Percentiles rank a stretch among this genome's conserved stretches.
Conservation (phyloP, 352 stramenopile species). For the Lagenidium giganteum region DNA sequence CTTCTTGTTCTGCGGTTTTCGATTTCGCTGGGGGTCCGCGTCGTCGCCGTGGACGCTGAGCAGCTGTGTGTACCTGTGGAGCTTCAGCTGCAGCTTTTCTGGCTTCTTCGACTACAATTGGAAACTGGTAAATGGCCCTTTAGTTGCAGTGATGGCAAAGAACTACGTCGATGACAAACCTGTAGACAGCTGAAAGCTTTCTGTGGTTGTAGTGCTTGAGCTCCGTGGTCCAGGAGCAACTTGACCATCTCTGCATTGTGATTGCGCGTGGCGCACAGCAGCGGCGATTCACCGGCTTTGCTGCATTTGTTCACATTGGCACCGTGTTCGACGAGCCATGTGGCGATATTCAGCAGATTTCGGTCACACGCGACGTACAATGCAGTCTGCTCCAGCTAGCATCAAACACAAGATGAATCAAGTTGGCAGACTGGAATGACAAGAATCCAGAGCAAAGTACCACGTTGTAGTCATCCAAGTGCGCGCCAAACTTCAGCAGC, state of each 20-base stretch:
- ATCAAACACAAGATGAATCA: background rate
- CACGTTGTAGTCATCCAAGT: slow-evolving; percentile 37
- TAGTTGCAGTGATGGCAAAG: background rate
- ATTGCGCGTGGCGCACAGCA: slow-evolving; percentile 43
- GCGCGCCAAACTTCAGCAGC: slow-evolving; percentile 33
- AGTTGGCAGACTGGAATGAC: too few species aligned
- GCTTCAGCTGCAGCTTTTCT: too few species aligned
- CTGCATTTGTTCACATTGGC: slow-evolving; percentile 32
- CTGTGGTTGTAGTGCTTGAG: slow-evolving; percentile 18
- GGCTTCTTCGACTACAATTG: slow-evolving; percentile 11
- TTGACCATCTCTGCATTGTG: slow-evolving; percentile 27
- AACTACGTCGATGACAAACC: slow-evolving; percentile 13
- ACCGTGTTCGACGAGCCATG: slow-evolving; percentile 34
- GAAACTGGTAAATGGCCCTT: slow-evolving; percentile 12
- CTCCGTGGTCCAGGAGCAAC: slow-evolving; percentile 29
- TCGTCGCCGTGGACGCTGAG: too few species aligned
- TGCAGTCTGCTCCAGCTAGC: slow-evolving; percentile 40
- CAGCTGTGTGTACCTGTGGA: too few species aligned
- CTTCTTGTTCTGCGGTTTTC: too few species aligned
- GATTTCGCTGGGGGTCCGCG: too few species aligned
- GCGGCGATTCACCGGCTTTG: slow-evolving; percentile 35
- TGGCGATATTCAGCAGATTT: slow-evolving; percentile 23
- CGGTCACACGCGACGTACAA: slow-evolving; percentile 37
- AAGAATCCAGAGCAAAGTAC: slow-evolving; percentile 15
- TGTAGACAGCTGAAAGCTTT: slow-evolving; percentile 24